phyloP scores from a whole-genome alignment of 257 asterid genomes.

The Lycium barbarum region DNA sequence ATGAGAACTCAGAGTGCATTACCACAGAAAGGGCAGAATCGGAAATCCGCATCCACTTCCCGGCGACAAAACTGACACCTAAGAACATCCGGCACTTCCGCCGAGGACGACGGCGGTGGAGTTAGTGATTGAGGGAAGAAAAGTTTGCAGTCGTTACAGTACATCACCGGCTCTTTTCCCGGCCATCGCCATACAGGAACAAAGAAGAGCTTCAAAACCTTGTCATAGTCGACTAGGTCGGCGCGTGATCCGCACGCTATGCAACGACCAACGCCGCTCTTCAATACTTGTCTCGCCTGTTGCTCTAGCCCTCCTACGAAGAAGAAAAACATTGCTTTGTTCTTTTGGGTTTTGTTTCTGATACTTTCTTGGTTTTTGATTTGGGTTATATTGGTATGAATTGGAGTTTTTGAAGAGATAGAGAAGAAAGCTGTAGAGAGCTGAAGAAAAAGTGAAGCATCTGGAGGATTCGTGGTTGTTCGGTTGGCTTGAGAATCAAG shows the following conservation, averaged over 20 bases:
- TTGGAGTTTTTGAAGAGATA: background rate
- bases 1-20: constrained; percentile 45
- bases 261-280: constrained; percentile 72
- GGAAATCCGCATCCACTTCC: constrained; percentile 57
- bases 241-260: constrained; percentile 75
- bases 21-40: constrained; percentile 82
- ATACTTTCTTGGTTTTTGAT: background rate
- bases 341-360: background rate
- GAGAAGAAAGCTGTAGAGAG: background rate
- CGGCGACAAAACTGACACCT: constrained; percentile 61
- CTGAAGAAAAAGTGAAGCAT: background rate
- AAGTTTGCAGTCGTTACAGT: constrained; percentile 65
- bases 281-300: constrained; percentile 69
- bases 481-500: background rate
- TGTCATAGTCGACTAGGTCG: constrained; percentile 83
- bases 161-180: constrained; percentile 68
- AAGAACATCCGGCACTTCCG: constrained; percentile 30
- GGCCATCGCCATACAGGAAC: constrained; percentile 90
- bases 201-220: constrained; percentile 76
- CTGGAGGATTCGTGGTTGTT: constrained; percentile 24
- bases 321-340: constrained; percentile 71
- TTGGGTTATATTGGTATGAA: background rate
- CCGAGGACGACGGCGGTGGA: constrained; percentile 33
- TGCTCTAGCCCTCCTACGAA: constrained; percentile 79
- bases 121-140: constrained; percentile 62